These are phyloP conservation scores for Oryza longistaminata DNA, from an alignment of 176 grass and related monocot species.

Conservation along the genomic window DNA sequence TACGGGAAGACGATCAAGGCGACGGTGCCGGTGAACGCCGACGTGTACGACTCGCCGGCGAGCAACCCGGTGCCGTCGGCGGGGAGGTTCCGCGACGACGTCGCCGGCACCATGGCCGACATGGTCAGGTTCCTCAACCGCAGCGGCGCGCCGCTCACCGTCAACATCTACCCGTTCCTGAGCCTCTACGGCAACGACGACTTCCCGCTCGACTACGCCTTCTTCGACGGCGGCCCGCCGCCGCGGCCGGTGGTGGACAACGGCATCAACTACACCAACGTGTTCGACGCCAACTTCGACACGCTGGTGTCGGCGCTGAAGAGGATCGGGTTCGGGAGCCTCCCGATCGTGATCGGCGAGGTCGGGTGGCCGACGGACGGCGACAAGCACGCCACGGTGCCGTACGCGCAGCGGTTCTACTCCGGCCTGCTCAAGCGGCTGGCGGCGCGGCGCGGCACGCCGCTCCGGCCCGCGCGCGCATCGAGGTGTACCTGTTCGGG, in stretches of 20 bases:
- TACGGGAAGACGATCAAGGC: constrained; percentile 48
- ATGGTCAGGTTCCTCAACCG: constrained; percentile 53
- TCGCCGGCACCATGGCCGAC: constrained; percentile 42
- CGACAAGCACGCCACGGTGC: constrained; percentile 49
- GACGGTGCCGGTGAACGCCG: constrained; percentile 70
- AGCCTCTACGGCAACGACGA: constrained; percentile 58
- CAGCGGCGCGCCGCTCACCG: constrained; percentile 56
- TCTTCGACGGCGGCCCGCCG: constrained; percentile 53
- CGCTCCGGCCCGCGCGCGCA: constrained; percentile 40
- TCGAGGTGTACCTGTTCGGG: constrained; percentile 64
- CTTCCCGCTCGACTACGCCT: constrained; percentile 79
- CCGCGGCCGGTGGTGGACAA: constrained; percentile 52
- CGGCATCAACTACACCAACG: constrained; percentile 48
- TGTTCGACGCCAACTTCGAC: constrained; percentile 68
- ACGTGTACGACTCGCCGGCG: constrained; percentile 71
- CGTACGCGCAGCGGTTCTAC: constrained; percentile 65
- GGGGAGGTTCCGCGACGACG: constrained; percentile 61
- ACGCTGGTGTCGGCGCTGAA: constrained; percentile 50
- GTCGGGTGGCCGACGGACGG: constrained; percentile 84
- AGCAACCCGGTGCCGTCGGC: constrained; percentile 63
- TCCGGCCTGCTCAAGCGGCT: constrained; percentile 54
- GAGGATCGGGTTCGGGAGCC: constrained; percentile 37
- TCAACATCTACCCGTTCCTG: constrained; percentile 82
- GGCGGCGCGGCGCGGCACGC: constrained; percentile 50
- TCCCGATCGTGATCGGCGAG: constrained; percentile 68